phyloP scores from a whole-genome alignment of 805 yeast genomes.

The Komagataella pastoris region DNA sequence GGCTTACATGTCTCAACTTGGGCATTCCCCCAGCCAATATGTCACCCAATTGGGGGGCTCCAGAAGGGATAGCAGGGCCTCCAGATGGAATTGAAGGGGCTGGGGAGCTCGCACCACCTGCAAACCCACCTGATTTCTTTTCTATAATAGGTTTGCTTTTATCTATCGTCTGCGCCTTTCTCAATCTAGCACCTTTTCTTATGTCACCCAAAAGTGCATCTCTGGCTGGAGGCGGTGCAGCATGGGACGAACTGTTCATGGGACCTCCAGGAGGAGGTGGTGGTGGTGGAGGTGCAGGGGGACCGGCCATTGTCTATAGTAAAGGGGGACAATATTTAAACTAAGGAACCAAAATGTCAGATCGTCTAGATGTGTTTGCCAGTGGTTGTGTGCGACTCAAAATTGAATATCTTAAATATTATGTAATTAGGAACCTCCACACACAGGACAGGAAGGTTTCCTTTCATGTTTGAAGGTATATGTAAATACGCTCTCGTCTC shows the following conservation, averaged over 20 bases:
- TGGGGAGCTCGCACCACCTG: conserved; percentile 12
- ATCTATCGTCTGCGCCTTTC: conserved; percentile 52
- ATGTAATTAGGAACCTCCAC: conserved; percentile 16
- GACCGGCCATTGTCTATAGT: conserved; percentile 21
- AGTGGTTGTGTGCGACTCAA: background rate
- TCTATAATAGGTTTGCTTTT: conserved; percentile 48
- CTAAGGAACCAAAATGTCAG: background rate
- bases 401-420: background rate
- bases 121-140: conserved; percentile 13
- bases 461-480: conserved; percentile 25
- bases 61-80: conserved; percentile 11
- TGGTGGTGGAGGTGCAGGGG: conserved; percentile 48
- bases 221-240: conserved; percentile 20
- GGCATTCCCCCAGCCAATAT: conserved; percentile 76
- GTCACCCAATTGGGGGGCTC: conserved; percentile 46
- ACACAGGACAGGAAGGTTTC: conserved; percentile 26
- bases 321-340: conserved; percentile 2
- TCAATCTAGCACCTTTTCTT: conserved; percentile 50
- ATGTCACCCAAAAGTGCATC: conserved; percentile 70
- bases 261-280: conserved; percentile 30
- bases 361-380: background rate
- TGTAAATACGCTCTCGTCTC: conserved; percentile 40
- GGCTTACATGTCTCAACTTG: conserved; percentile 38
- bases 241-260: conserved; percentile 16
- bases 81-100: conserved; percentile 12